Conservation (phyloP, 768 basidiomycete species). For the Terana coerulea region DNA sequence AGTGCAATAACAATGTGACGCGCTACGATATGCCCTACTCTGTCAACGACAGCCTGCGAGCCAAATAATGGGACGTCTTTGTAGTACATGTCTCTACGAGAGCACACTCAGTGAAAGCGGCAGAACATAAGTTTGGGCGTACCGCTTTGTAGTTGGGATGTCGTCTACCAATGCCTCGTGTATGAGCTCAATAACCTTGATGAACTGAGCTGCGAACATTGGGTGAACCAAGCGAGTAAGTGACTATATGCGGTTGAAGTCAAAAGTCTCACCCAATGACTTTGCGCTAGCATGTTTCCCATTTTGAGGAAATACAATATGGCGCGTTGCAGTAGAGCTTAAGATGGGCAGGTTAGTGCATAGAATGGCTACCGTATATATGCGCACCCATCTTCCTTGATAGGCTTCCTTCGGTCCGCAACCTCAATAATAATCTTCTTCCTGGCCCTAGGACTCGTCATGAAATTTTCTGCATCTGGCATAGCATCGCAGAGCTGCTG, state of each 20-base stretch:
- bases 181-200: slow-evolving; percentile 62
- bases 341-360: not conserved
- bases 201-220: slow-evolving; percentile 55
- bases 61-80: slow-evolving; percentile 77
- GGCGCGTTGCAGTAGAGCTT: slow-evolving; percentile 23
- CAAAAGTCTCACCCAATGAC: slow-evolving; percentile 37
- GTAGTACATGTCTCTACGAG: slow-evolving; percentile 79
- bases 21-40: slow-evolving; percentile 37
- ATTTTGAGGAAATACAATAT: slow-evolving; percentile 36
- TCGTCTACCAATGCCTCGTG: slow-evolving; percentile 59
- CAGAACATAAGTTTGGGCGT: not conserved
- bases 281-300: slow-evolving; percentile 33
- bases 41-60: slow-evolving; percentile 74
- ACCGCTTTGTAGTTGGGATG: slow-evolving; percentile 36
- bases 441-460: not conserved
- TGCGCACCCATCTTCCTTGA: slow-evolving; percentile 26
- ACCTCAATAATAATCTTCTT: slow-evolving; percentile 33
- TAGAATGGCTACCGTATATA: not conserved
- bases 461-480: slow-evolving; percentile 1
- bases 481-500: slow-evolving; percentile 17
- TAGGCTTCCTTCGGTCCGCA: slow-evolving; percentile 32
- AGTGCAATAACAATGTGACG: slow-evolving; percentile 1
- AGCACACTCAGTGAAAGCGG: not conserved
- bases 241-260: not conserved
- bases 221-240: not conserved